These are phyloP conservation scores for Trichosporon faecale DNA, from an alignment of 1,284 basidiomycete species.

Conservation along the genomic window DNA sequence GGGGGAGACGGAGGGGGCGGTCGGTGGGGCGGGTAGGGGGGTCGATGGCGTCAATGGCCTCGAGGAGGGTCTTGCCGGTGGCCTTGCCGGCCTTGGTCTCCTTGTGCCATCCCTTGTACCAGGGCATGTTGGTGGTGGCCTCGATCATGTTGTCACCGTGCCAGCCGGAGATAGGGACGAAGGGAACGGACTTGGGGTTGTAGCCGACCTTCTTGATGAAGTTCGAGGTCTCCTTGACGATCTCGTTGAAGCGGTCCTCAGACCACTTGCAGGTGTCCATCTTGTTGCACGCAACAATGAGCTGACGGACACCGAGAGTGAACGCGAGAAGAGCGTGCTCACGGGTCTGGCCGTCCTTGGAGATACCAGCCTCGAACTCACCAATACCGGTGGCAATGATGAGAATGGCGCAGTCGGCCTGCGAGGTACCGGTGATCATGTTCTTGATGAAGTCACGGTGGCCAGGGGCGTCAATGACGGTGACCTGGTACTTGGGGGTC, in stretches of 20 bases:
- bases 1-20: slow-evolving; percentile 99
- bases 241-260: slow-evolving; percentile 99
- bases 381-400: slow-evolving; percentile 94
- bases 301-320: slow-evolving; percentile 99
- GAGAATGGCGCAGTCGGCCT: slow-evolving; percentile 99
- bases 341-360: slow-evolving; percentile 99
- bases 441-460: slow-evolving; percentile 99
- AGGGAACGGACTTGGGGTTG: slow-evolving; percentile 98
- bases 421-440: slow-evolving; percentile 99
- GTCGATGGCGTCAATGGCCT: slow-evolving; percentile 99
- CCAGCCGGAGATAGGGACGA: slow-evolving; percentile 99
- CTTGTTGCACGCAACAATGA: slow-evolving; percentile 97
- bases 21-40: slow-evolving; percentile 94
- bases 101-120: slow-evolving; percentile 99
- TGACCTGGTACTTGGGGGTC: slow-evolving; percentile 84
- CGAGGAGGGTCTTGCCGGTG: slow-evolving; percentile 99
- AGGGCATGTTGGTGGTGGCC: slow-evolving; percentile 93
- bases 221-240: slow-evolving; percentile 96
- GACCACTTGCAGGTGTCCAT: slow-evolving; percentile 68
- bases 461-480: slow-evolving; percentile 88
- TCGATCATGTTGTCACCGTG: slow-evolving; percentile 99
- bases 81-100: slow-evolving; percentile 87
- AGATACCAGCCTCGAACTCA: slow-evolving; percentile 99
- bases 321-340: slow-evolving; percentile 99
- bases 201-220: slow-evolving; percentile 99